A percentile compares a stretch with the other conserved stretches of the same genome.
Conservation (phyloP, 2,329 filamentous ascomycete species). For the Pseudogymnoascus sp. region DNA sequence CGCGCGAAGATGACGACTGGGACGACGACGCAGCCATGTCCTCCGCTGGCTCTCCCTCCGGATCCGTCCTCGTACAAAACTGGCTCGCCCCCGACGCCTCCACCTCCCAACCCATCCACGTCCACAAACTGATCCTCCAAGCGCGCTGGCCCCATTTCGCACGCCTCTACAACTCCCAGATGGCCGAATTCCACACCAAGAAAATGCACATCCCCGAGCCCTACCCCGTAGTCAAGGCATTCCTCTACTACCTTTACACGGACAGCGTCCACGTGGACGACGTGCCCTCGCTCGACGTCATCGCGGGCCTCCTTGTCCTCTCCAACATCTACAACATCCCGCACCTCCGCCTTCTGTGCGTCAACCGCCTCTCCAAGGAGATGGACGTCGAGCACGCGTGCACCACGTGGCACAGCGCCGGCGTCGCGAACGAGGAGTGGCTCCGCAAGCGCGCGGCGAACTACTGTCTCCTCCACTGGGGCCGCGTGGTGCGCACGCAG, state of each 20-base stretch:
- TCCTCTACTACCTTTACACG: constrained; percentile 93
- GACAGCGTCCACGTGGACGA: constrained; percentile 66
- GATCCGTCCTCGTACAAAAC: constrained; percentile 22
- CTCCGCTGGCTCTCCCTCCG: constrained; percentile 22
- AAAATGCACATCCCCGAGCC: constrained; percentile 97
- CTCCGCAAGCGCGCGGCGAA: constrained; percentile 77
- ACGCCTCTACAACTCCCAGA: constrained; percentile 83
- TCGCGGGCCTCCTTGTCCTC: constrained; percentile 92
- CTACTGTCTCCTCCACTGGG: constrained; percentile 93
- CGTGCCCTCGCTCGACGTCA: constrained; percentile 66
- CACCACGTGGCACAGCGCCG: constrained; percentile 91
- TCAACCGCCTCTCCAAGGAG: constrained; percentile 82
- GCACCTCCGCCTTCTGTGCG: constrained; percentile 79
- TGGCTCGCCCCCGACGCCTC: constrained; percentile 54
- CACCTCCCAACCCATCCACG: constrained; percentile 79
- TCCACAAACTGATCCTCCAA: constrained; percentile 89
- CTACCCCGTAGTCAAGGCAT: constrained; percentile 87
- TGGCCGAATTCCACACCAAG: constrained; percentile 95
- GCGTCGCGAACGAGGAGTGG: constrained; percentile 87
- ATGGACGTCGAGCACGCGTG: constrained; percentile 92
- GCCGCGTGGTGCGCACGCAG: constrained; percentile 79
- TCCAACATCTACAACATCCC: constrained; percentile 97
- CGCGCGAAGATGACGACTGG: constrained; percentile 63
- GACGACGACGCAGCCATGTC: constrained; percentile 53
- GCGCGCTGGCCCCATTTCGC: constrained; percentile 96